Percentiles rank a stretch among this genome's conserved stretches.
phyloP scores from a whole-genome alignment of 805 yeast genomes.

The Wickerhamiella kurtzmanii region DNA sequence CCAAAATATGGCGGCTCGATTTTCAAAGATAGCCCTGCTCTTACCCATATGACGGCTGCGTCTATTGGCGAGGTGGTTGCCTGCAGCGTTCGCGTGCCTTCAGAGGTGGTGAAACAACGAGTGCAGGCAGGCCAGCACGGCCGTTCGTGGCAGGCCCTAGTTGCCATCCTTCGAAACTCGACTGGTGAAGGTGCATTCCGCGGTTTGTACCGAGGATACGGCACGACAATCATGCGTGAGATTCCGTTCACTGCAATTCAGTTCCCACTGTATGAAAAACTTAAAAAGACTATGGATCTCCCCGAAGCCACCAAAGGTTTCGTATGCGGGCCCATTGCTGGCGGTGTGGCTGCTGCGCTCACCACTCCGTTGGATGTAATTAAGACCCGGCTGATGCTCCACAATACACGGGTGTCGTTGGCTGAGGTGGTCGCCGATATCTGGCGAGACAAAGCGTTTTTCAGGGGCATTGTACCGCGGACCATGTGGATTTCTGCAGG shows the following conservation, averaged over 20 bases:
- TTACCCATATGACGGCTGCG: slow-evolving; percentile 76
- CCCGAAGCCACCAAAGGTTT: slow-evolving; percentile 58
- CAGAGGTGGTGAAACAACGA: slow-evolving; percentile 89
- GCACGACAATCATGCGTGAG: slow-evolving; percentile 83
- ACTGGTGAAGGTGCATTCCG: slow-evolving; percentile 64
- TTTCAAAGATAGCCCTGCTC: slow-evolving; percentile 23
- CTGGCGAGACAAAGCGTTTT: slow-evolving; percentile 63
- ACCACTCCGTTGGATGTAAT: slow-evolving; percentile 92
- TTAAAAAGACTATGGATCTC: slow-evolving; percentile 46
- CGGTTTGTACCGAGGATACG: slow-evolving; percentile 89
- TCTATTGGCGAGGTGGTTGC: slow-evolving; percentile 88
- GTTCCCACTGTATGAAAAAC: slow-evolving; percentile 80
- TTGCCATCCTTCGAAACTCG: slow-evolving; percentile 43
- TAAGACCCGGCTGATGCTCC: slow-evolving; percentile 84
- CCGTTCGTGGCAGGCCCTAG: slow-evolving; percentile 55
- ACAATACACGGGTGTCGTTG: slow-evolving; percentile 36
- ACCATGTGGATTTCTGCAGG: slow-evolving; percentile 98
- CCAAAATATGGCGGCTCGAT: slow-evolving; percentile 1
- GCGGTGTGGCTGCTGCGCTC: slow-evolving; percentile 87
- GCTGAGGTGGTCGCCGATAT: slow-evolving; percentile 38
- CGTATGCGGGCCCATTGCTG: slow-evolving; percentile 81
- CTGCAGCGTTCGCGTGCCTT: slow-evolving; percentile 88
- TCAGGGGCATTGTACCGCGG: slow-evolving; percentile 84
- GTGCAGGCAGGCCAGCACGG: slow-evolving; percentile 59
- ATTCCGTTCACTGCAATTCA: slow-evolving; percentile 95